A percentile compares a stretch with the other conserved stretches of the same genome.
Evolutionary conservation across 441 rosid genomes (phyloP).

Genomic region (Viola pubescens): DNA sequence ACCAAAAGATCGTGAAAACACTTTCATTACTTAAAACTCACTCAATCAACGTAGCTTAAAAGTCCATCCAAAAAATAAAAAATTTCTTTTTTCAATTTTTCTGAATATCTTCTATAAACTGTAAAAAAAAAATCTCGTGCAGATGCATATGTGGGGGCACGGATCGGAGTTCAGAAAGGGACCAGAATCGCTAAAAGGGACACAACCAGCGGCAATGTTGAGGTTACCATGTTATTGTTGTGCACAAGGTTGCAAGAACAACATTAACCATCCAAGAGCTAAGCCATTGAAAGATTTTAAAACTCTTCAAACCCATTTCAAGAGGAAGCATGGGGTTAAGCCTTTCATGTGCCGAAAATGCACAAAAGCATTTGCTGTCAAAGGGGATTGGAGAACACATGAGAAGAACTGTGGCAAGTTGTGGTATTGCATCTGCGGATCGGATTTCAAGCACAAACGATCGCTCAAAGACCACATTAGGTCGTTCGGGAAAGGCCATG

Average conservation of each 20-base stretch:
- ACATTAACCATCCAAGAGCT: conserved; percentile 65
- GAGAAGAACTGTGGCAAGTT: conserved; percentile 74
- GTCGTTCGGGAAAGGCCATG: conserved; percentile 45
- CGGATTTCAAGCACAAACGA: conserved; percentile 56
- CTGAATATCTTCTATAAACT: not conserved
- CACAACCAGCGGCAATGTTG: conserved; percentile 68
- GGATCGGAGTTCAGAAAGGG: conserved; percentile 60
- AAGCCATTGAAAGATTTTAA: conserved; percentile 66
- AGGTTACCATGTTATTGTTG: conserved; percentile 69
- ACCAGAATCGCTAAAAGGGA: conserved; percentile 58
- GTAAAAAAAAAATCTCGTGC: conserved; percentile 5
- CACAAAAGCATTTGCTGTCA: conserved; percentile 48
- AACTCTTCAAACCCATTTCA: conserved; percentile 70
- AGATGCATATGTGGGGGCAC: conserved; percentile 81
- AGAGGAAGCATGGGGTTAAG: conserved; percentile 60
- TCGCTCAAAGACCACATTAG: conserved; percentile 60
- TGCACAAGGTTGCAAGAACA: conserved; percentile 66
- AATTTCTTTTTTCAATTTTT: no score
- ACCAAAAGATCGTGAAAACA: not conserved
- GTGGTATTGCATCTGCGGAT: conserved; percentile 60
- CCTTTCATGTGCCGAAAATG: conserved; percentile 51
- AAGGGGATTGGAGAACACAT: conserved; percentile 71
- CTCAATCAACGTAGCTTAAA: not conserved
- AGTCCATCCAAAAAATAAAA: no score
- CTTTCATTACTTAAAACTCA: not conserved